phyloP scores from a whole-genome alignment of 2,329 filamentous ascomycete species.

The Atkinsonella texensis region DNA sequence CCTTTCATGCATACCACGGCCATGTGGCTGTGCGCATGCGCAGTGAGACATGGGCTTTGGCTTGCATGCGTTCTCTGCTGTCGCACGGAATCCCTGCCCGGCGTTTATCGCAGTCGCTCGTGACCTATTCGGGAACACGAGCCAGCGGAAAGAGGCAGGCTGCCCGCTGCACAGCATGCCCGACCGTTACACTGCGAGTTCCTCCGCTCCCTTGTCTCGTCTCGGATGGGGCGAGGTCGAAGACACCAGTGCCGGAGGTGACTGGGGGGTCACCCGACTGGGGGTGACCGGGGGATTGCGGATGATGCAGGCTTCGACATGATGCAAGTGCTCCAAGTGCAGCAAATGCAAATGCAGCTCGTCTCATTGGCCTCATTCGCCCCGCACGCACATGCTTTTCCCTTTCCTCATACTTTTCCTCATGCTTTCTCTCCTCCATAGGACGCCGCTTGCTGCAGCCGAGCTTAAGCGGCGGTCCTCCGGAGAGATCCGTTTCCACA shows the following conservation, averaged over 20 bases:
- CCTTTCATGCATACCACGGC: constrained; percentile 1
- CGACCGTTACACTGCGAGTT: neutral
- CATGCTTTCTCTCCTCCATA: neutral
- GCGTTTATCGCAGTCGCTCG: neutral
- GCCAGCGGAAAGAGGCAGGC: neutral
- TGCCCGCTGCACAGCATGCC: neutral
- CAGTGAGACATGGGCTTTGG: neutral
- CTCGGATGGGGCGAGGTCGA: neutral
- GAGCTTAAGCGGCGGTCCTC: constrained; percentile 7
- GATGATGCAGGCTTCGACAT: neutral
- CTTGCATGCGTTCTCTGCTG: neutral
- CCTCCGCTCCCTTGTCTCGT: neutral
- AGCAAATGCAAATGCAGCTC: neutral
- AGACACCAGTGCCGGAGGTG: neutral
- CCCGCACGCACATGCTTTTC: constrained; percentile 5
- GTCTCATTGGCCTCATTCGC: neutral
- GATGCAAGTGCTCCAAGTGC: too few species aligned
- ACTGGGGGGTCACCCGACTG: too few species aligned
- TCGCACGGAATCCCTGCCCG: neutral
- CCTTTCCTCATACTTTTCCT: too few species aligned
- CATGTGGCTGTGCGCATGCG: neutral
- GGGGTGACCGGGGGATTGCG: neutral
- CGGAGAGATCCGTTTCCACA: neutral
- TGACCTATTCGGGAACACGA: neutral
- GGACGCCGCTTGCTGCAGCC: constrained; percentile 6